Percentiles rank a stretch among this genome's conserved stretches.
Conservation (phyloP, 139 green algal genomes). For the Volvox reticuliferus region DNA sequence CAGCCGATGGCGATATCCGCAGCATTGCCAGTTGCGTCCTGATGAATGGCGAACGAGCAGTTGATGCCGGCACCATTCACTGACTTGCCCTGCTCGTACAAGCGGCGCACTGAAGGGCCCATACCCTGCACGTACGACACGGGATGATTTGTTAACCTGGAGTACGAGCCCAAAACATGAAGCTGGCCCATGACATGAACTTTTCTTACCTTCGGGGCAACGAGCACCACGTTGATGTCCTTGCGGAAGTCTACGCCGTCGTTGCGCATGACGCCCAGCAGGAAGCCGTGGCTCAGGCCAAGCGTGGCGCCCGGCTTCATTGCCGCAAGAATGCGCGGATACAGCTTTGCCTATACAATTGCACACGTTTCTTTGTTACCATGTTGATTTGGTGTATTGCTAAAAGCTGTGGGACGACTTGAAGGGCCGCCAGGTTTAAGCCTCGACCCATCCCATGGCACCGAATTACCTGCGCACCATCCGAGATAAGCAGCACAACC, state of each 20-base stretch:
- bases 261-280: constrained; percentile 96
- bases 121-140: constrained; percentile 85
- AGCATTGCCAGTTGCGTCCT: constrained; percentile 96
- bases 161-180: too few species aligned
- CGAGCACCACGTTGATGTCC: constrained; percentile 99
- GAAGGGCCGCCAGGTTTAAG: too few species aligned
- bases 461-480: constrained; percentile 89
- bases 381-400: too few species aligned
- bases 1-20: constrained; percentile 98
- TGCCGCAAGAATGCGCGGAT: constrained; percentile 93
- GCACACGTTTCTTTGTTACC: too few species aligned
- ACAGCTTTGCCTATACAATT: constrained; percentile 91
- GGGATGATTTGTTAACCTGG: not conserved
- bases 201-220: constrained; percentile 93
- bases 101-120: constrained; percentile 95
- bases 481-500: constrained; percentile 98
- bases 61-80: constrained; percentile 99
- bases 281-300: constrained; percentile 98
- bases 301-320: constrained; percentile 99
- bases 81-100: constrained; percentile 99
- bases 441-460: not conserved
- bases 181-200: too few species aligned
- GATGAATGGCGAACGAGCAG: constrained; percentile 98
- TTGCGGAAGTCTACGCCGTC: constrained; percentile 94
- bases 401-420: too few species aligned